These are phyloP conservation scores for Emmonsiellopsis sp. DNA, from an alignment of 2,329 filamentous ascomycete species.

Conservation along the genomic window DNA sequence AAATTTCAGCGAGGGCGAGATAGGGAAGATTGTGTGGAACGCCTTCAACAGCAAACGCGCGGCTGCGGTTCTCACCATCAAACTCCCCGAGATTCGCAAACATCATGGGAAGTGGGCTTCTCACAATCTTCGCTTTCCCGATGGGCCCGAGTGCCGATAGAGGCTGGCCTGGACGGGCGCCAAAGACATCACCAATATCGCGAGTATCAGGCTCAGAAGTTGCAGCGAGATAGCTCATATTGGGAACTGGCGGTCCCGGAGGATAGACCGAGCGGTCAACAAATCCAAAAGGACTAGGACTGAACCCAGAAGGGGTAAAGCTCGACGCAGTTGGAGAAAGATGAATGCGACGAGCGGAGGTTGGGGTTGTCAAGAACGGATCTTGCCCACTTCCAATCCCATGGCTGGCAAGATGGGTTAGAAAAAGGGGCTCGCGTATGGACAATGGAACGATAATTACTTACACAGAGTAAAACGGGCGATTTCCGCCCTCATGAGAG, in stretches of 20 bases:
- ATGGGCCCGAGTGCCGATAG: conserved; percentile 16
- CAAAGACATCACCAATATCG: conserved; percentile 6
- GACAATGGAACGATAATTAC: conserved; percentile 5
- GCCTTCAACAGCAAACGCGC: conserved; percentile 25
- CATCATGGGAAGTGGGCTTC: conserved; percentile 5
- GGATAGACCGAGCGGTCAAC: conserved; percentile 4
- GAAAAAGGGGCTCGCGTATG: conserved; percentile 5
- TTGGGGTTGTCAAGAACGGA: conserved; percentile 19
- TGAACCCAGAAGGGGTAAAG: conserved; percentile 45
- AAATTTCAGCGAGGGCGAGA: conserved; percentile 27
- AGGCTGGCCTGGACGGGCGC: conserved; percentile 8
- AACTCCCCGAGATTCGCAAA: conserved; percentile 13
- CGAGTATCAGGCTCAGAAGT: conserved; percentile 13
- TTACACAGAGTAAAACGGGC: conserved; percentile 16
- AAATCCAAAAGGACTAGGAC: not conserved
- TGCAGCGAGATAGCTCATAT: conserved; percentile 14
- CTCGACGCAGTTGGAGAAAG: conserved; percentile 55
- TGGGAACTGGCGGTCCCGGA: conserved; percentile 5
- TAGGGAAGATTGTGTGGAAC: conserved; percentile 23
- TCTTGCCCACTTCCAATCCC: conserved; percentile 15
- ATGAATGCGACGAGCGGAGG: conserved; percentile 19
- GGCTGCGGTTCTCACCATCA: conserved; percentile 19
- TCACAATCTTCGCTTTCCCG: conserved; percentile 11
- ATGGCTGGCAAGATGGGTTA: not conserved
- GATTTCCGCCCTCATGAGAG: conserved; percentile 7